Percentiles rank a stretch among this genome's conserved stretches.
Conservation (phyloP, 495 filamentous ascomycete genomes). For the Hypoxylon fuscum region DNA sequence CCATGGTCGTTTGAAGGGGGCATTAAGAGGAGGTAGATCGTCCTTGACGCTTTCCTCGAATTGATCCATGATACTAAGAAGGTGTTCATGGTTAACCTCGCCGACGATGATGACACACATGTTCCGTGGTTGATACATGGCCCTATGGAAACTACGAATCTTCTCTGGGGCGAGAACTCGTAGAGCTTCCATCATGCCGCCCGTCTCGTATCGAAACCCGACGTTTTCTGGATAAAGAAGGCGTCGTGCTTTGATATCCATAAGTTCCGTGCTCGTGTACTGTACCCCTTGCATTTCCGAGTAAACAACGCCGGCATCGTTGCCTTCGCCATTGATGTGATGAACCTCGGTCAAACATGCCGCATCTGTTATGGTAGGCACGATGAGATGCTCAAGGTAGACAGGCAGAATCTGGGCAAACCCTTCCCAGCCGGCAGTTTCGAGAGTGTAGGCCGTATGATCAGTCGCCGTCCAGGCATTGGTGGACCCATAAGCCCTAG, state of each 20-base stretch:
- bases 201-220: slow-evolving; percentile 96
- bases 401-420: slow-evolving; percentile 94
- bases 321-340: slow-evolving; percentile 89
- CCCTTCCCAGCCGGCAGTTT: slow-evolving; percentile 95
- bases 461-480: slow-evolving; percentile 97
- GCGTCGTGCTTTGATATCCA: slow-evolving; percentile 79
- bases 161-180: slow-evolving; percentile 85
- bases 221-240: slow-evolving; percentile 87
- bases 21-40: slow-evolving; percentile 75
- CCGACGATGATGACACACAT: slow-evolving; percentile 89
- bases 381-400: slow-evolving; percentile 93
- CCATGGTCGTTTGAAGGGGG: slow-evolving; percentile 88
- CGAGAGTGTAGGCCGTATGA: slow-evolving; percentile 95
- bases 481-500: slow-evolving; percentile 88
- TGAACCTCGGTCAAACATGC: slow-evolving; percentile 96
- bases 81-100: slow-evolving; percentile 82
- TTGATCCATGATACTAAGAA: slow-evolving; percentile 80
- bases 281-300: slow-evolving; percentile 98
- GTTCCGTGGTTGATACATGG: slow-evolving; percentile 99
- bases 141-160: slow-evolving; percentile 90
- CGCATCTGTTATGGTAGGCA: slow-evolving; percentile 90
- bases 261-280: slow-evolving; percentile 81
- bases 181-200: slow-evolving; percentile 93
- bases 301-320: slow-evolving; percentile 98
- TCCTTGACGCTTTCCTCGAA: slow-evolving; percentile 89